Evolutionary conservation across 495 filamentous ascomycete genomes (phyloP), one percentile per base, ranked within the genome.

Genomic region (Daldinia childiae): DNA sequence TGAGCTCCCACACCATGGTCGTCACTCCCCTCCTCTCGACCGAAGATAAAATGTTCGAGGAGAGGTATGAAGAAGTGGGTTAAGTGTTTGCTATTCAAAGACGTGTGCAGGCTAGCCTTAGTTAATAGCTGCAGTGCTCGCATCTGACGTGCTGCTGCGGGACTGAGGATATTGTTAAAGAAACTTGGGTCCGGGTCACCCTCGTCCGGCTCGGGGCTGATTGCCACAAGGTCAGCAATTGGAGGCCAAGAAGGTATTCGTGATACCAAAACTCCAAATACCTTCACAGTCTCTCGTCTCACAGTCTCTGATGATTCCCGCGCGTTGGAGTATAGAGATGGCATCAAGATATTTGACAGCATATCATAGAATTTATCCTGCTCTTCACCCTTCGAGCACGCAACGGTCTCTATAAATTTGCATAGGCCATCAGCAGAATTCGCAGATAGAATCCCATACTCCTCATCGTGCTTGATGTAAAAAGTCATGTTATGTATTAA

Each of bases 41-140:
- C 89, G 73, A 98, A 95, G 26, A 97, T 87, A 74, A 97, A 98
- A 77, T 97, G 93, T 75, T 99, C 95, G 17, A 97, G 86, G 11
- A 98, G 85, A 1, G 95, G 96, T 29, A 98, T 85, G 76, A 98
- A 93, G 77, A 97, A 91, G 43, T 94, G 89, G 72, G 89, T 89
- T 69, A 97, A 85, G 72, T 97, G 95, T 45, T 87, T 87, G 72
- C 91, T 91, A 51, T 84, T 85, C 26, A 98, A 79, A 39, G 86
- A 80, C 19, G 87, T 86, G 58, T 86, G 86, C 3, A 82, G 76
- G 36, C 91, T 91, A 59, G 90, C 89, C 11, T 79, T 79, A 52
- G 91, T 89, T 19, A 99, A 81, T 51, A 92, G 83, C 48, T 92
- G 91, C 24, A 98, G 79, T 9, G 96, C 95, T 63, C 93, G 88